Base-by-base conservation (phyloP, 163 green algal genomes). In the Chlamydomonas reinhardtii region DNA sequence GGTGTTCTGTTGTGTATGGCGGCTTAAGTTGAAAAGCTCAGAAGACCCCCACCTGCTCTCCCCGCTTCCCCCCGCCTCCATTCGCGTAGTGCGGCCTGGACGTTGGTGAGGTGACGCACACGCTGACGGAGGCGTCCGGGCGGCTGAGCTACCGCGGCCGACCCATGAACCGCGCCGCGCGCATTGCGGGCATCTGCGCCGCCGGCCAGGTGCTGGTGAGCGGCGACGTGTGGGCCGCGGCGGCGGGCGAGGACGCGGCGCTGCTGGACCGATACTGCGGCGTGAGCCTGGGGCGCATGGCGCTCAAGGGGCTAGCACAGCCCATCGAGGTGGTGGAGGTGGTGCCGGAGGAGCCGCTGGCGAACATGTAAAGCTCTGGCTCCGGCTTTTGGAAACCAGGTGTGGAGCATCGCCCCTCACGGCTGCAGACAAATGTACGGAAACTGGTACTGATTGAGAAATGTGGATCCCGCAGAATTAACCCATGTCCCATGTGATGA, bases 161-260 rank as follows among this genome's bases (percentile, higher is more conserved):
- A 4, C 32, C 43, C 78, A 85, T 85, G 78, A 85, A 85, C 78
- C 66, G 78, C n/a, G 78, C 78, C 19, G 78, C 78, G 19, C 66
- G 78, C 66, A 85, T 85, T 25, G 66, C 66, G 0, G 66, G 24
- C 17, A 35, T 43, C n/a, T 68, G 43, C 17, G 31, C 37, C 62
- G 39, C 62, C 8, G 78, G 78, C 6, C 78, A 85, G 78, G 78
- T 85, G 62, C 62, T 70, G 27, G 29, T 29, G 24, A 34, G 25
- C 25, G 62, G 62, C 62, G 62, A 70, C 62, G 16, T 9, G 62
- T 70, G 62, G 62, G 62, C 25, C 0, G 62, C 62, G 12, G 62
- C 25, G 62, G 62, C 62, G 5, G 62, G 0, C 25, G 62, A 70
- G 25, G 62, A 29, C 62, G 62, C 35, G 62, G 4, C 5, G 25